Conservation (phyloP, 768 basidiomycete species). For the Strobilomyces echinocephalus region DNA sequence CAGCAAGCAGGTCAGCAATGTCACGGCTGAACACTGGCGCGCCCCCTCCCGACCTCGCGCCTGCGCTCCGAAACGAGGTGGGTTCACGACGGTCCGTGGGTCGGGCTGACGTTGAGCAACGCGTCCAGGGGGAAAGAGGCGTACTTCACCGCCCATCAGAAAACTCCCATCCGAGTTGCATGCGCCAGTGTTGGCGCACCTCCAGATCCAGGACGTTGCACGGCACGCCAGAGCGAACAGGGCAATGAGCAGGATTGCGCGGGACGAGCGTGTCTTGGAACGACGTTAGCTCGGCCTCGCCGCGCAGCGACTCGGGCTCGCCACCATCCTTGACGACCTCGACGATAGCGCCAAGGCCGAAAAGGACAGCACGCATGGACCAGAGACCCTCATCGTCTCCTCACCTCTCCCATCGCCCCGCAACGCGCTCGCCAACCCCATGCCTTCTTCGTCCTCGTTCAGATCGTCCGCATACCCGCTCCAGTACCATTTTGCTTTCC, state of each 20-base stretch:
- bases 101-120: too few relatives aligned
- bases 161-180: conserved; percentile 76
- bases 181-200: conserved; percentile 61
- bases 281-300: neutral
- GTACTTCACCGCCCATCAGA: conserved; percentile 63
- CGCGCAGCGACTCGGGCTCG: too few relatives aligned
- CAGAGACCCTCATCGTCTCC: too few relatives aligned
- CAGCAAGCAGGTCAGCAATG: too few relatives aligned
- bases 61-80: too few relatives aligned
- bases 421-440: conserved; percentile 44
- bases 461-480: conserved; percentile 52
- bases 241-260: conserved; percentile 55
- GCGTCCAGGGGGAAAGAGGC: too few relatives aligned
- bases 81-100: too few relatives aligned
- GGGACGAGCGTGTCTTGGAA: conserved; percentile 78
- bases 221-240: conserved; percentile 66
- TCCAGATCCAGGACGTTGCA: conserved; percentile 79
- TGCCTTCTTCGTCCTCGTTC: conserved; percentile 41
- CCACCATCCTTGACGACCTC: too few relatives aligned
- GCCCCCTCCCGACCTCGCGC: too few relatives aligned
- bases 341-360: too few relatives aligned
- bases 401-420: conserved; percentile 44
- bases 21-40: too few relatives aligned
- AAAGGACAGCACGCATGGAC: too few relatives aligned
- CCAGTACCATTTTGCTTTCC: conserved; percentile 65